Percentiles rank a stretch among this genome's conserved stretches.
Conservation (phyloP, 1,139 yeast genomes). For the Geotrichum candidum region DNA sequence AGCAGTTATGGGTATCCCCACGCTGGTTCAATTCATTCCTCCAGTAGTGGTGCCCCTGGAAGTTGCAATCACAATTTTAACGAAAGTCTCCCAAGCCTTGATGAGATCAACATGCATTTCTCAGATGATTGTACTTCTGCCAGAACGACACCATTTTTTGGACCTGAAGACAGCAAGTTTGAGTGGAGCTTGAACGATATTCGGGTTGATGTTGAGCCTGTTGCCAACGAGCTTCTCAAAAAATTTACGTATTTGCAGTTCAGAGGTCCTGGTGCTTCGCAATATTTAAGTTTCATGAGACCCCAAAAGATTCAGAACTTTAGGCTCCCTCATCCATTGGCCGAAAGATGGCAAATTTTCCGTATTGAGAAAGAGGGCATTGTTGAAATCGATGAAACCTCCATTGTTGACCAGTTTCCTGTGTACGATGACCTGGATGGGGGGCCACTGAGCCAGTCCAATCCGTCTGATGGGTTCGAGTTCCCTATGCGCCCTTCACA, state of each 20-base stretch:
- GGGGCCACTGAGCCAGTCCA: background rate
- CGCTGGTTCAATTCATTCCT: slow-evolving; percentile 13
- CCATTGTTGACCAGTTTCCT: slow-evolving; percentile 1
- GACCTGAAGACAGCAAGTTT: slow-evolving; percentile 26
- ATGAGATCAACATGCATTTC: slow-evolving; percentile 18
- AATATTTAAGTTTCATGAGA: slow-evolving; percentile 22
- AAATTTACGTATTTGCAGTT: slow-evolving; percentile 29
- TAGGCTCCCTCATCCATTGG: slow-evolving; percentile 27
- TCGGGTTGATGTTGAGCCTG: slow-evolving; percentile 33
- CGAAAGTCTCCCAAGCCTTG: slow-evolving; percentile 23
- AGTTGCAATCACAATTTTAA: slow-evolving; percentile 9
- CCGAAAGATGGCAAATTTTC: slow-evolving; percentile 36
- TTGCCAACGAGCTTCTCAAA: slow-evolving; percentile 29
- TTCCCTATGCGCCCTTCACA: background rate
- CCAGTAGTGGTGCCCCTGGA: slow-evolving; percentile 3
- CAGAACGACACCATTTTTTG: slow-evolving; percentile 19
- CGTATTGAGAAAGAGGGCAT: slow-evolving; percentile 30
- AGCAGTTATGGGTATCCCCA: slow-evolving; percentile 10
- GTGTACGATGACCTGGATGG: slow-evolving; percentile 7
- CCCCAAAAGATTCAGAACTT: slow-evolving; percentile 25
- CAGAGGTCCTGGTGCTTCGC: slow-evolving; percentile 19
- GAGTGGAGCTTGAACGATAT: slow-evolving; percentile 36
- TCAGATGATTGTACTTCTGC: slow-evolving; percentile 16
- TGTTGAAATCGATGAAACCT: slow-evolving; percentile 23
- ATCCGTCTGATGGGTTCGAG: slow-evolving; percentile 4